Conservation (phyloP, 768 basidiomycete species). For the Russula sp. region DNA sequence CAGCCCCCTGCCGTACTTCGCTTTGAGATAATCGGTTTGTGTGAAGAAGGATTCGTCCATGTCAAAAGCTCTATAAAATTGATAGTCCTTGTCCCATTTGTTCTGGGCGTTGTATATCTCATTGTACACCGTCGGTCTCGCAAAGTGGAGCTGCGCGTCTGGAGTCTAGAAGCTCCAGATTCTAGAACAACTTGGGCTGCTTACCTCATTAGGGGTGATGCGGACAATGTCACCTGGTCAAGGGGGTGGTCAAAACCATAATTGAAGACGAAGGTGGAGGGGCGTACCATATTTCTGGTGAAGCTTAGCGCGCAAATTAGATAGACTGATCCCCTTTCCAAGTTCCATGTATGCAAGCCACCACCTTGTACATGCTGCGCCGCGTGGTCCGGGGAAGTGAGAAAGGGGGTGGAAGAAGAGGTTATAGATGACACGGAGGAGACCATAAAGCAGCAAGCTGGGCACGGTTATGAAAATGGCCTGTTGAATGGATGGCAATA, state of each 20-base stretch:
- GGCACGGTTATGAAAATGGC: not conserved
- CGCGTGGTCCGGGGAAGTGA: conserved; percentile 9
- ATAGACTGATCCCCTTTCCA: conserved; percentile 3
- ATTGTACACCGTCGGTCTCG: conserved; percentile 4
- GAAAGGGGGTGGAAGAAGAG: conserved; percentile 12
- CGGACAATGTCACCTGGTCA: conserved; percentile 10
- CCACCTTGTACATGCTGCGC: conserved; percentile 9
- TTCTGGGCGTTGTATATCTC: conserved; percentile 15
- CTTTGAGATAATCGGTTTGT: conserved; percentile 29
- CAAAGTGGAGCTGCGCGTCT: conserved; percentile 9
- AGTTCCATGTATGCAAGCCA: conserved; percentile 17
- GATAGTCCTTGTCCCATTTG: conserved; percentile 35
- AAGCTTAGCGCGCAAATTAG: conserved; percentile 1
- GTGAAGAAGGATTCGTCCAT: conserved; percentile 32
- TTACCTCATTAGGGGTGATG: conserved; percentile 15
- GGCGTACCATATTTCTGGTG: conserved; percentile 6
- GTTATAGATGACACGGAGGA: conserved; percentile 5
- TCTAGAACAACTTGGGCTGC: not conserved
- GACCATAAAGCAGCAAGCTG: not conserved
- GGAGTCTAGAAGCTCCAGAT: not conserved
- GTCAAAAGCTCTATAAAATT: conserved; percentile 34
- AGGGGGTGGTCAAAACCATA: not conserved
- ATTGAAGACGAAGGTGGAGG: not conserved
- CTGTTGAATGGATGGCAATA: not conserved
- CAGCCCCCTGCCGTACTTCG: conserved; percentile 29